These are phyloP conservation scores for Penicillium odoratum DNA, from an alignment of 495 filamentous ascomycete species.

Conservation along the genomic window DNA sequence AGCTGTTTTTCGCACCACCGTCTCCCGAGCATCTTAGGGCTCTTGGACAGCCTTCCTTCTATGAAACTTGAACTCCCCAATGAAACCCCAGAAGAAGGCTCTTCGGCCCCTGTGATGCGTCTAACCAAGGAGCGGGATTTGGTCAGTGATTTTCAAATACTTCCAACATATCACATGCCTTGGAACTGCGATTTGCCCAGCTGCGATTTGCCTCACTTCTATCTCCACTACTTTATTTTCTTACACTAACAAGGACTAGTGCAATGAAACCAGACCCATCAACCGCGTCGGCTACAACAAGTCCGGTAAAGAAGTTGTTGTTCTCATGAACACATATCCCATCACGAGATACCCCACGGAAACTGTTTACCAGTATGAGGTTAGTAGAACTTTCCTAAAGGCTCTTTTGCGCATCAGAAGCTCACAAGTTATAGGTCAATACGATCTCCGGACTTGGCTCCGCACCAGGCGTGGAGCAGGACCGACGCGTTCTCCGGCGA, in stretches of 20 bases:
- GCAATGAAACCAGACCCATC: slow-evolving; percentile 1
- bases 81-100: too few species aligned
- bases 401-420: background rate
- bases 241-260: background rate
- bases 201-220: background rate
- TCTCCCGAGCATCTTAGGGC: too few species aligned
- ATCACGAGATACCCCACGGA: slow-evolving; percentile 54
- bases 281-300: slow-evolving; percentile 46
- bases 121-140: background rate
- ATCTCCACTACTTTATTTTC: background rate
- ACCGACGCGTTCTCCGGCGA: slow-evolving; percentile 50
- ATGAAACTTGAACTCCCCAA: too few species aligned
- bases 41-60: too few species aligned
- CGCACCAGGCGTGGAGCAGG: slow-evolving; percentile 8
- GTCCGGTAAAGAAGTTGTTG: slow-evolving; percentile 54
- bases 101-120: too few species aligned
- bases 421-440: background rate
- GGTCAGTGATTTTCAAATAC: background rate
- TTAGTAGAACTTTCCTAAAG: slow-evolving; percentile 47
- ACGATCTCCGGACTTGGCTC: background rate
- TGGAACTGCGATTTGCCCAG: too few species aligned
- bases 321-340: slow-evolving; percentile 73
- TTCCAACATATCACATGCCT: background rate
- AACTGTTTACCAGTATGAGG: slow-evolving; percentile 80
- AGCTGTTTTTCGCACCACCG: too few species aligned